A percentile compares a stretch with the other conserved stretches of the same genome.
These are phyloP conservation scores for Alternaria angustiovoidea DNA, from an alignment of 2,329 filamentous ascomycete genomes.

Conservation along the genomic window DNA sequence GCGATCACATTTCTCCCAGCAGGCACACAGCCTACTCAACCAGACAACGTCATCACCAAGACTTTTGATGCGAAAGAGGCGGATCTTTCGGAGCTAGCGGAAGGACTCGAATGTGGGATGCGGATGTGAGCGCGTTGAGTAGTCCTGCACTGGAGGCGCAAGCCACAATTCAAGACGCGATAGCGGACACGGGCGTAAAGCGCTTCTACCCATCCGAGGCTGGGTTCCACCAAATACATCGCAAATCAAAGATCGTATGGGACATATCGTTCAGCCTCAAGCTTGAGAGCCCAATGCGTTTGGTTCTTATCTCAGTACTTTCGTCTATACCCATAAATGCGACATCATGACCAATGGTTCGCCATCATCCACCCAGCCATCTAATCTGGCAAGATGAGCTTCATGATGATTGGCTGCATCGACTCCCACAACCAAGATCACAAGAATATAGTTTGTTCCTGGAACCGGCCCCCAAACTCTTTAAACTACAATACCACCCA, in stretches of 20 bases:
- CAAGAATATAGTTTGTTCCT: constrained; percentile 39
- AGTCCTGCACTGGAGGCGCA: constrained; percentile 28
- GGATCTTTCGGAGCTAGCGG: constrained; percentile 11
- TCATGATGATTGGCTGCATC: constrained; percentile 44
- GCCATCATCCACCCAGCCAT: constrained; percentile 28
- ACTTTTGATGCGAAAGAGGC: neutral
- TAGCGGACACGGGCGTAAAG: constrained; percentile 22
- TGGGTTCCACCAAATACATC: constrained; percentile 36
- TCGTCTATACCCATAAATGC: neutral
- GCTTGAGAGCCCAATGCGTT: neutral
- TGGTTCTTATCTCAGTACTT: no score
- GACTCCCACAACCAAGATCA: constrained; percentile 42
- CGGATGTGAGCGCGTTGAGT: constrained; percentile 34
- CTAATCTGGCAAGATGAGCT: constrained; percentile 33
- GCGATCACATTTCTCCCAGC: neutral
- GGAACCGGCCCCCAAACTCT: constrained; percentile 26
- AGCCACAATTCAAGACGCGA: constrained; percentile 33
- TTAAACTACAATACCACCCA: constrained; percentile 30
- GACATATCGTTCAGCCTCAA: constrained; percentile 27
- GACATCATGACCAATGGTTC: neutral
- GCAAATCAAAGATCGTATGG: constrained; percentile 25
- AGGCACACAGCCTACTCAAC: neutral
- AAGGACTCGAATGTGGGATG: constrained; percentile 27
- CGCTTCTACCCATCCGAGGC: constrained; percentile 37
- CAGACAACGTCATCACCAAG: neutral